A percentile compares a stretch with the other conserved stretches of the same genome.
Conservation (phyloP, 108 stramenopile genomes). For the Parmales sp. region DNA sequence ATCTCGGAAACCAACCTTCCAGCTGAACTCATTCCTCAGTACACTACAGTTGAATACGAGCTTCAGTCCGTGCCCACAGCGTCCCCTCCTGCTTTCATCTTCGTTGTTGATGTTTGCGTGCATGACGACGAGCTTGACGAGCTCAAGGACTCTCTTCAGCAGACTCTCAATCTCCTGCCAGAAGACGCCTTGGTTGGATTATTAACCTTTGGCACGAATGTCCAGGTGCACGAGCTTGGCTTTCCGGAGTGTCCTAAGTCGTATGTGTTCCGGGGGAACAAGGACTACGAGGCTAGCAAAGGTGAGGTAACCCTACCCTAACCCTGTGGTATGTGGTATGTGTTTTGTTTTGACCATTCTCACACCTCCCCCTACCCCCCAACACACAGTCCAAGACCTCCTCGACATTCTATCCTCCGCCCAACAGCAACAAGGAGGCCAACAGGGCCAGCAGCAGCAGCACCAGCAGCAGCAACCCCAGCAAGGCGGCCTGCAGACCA, state of each 20-base stretch:
- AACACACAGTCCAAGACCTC: too few relatives aligned
- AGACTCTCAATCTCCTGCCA: conserved; percentile 88
- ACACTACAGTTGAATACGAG: conserved; percentile 95
- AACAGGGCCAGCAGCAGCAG: conserved; percentile 19
- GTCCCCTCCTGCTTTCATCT: conserved; percentile 91
- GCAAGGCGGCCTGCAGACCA: conserved; percentile 15
- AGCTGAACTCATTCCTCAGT: conserved; percentile 97
- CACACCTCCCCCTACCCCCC: too few relatives aligned
- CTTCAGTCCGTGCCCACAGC: conserved; percentile 65
- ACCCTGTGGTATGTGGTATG: too few relatives aligned
- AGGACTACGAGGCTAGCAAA: conserved; percentile 68
- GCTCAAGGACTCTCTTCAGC: conserved; percentile 82
- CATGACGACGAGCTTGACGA: conserved; percentile 85
- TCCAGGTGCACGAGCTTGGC: conserved; percentile 94
- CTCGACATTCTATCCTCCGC: conserved; percentile 16
- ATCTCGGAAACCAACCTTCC: conserved; percentile 95
- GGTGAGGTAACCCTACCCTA: conserved; percentile 76
- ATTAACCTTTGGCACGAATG: conserved; percentile 93
- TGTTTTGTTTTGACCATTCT: too few relatives aligned
- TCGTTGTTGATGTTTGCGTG: conserved; percentile 90
- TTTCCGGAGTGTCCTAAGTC: conserved; percentile 82
- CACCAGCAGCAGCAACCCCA: conserved; percentile 31
- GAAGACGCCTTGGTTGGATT: conserved; percentile 88
- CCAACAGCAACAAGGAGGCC: too few relatives aligned
- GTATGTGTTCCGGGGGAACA: conserved; percentile 84